These are phyloP conservation scores for Brassica balearica DNA, from an alignment of 441 rosid species.

Conservation along the genomic window DNA sequence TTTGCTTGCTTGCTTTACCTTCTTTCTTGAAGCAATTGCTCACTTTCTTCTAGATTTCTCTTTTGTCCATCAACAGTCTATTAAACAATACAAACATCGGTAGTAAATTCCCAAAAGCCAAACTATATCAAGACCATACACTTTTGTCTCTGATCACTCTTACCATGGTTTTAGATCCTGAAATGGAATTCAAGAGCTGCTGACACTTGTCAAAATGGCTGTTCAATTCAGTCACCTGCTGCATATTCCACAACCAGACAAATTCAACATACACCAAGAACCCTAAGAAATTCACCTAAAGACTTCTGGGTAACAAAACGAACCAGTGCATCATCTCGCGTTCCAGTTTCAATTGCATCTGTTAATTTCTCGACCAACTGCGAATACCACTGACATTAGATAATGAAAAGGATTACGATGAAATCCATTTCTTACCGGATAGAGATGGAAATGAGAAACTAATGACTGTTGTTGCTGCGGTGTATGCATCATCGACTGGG, in stretches of 20 bases:
- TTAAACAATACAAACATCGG: constrained; percentile 33
- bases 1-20: constrained; percentile 49
- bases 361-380: constrained; percentile 79
- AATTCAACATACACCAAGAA: constrained; percentile 22
- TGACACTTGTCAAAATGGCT: constrained; percentile 91
- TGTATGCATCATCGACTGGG: constrained; percentile 45
- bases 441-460: constrained; percentile 86
- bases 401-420: not conserved
- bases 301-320: constrained; percentile 18
- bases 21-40: constrained; percentile 71
- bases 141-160: not conserved
- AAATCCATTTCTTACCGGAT: constrained; percentile 50
- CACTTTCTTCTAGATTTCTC: constrained; percentile 73
- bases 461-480: constrained; percentile 52
- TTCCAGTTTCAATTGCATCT: constrained; percentile 80
- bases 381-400: constrained; percentile 1
- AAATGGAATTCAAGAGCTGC: constrained; percentile 81
- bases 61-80: constrained; percentile 94
- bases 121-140: constrained; percentile 15
- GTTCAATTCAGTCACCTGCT: constrained; percentile 70
- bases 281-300: too few relatives aligned
- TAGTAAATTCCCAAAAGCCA: too few relatives aligned
- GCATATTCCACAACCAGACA: not conserved
- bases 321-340: constrained; percentile 83
- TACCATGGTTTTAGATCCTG: constrained; percentile 80